phyloP scores from a whole-genome alignment of 768 basidiomycete genomes.

The Tricholoma flavovirens region DNA sequence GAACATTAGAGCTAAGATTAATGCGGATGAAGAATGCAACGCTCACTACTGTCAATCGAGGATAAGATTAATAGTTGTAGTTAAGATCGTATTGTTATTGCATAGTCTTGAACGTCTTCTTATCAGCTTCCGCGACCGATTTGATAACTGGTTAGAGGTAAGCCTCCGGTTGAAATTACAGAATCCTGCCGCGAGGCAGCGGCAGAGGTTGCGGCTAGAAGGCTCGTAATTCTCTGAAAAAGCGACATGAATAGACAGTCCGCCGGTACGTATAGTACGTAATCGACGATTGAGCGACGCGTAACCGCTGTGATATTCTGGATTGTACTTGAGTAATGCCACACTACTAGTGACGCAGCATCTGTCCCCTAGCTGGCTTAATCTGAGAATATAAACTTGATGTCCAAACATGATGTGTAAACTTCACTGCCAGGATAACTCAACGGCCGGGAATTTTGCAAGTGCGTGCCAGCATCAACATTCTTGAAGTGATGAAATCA shows the following conservation, averaged over 20 bases:
- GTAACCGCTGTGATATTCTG: not conserved
- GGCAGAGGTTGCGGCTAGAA: conserved; percentile 1
- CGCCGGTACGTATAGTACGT: too few species aligned
- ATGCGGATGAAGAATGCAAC: not conserved
- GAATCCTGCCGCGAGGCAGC: too few species aligned
- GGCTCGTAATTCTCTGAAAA: not conserved
- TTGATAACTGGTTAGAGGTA: conserved; percentile 13
- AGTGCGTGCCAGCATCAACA: too few species aligned
- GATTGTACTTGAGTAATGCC: not conserved
- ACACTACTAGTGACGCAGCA: not conserved
- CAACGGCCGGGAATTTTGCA: too few species aligned
- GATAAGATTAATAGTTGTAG: not conserved
- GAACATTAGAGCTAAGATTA: not conserved
- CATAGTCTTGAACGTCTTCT: not conserved
- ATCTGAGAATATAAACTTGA: too few species aligned
- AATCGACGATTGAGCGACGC: too few species aligned
- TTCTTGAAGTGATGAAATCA: too few species aligned
- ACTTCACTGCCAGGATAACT: too few species aligned
- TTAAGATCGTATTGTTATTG: not conserved
- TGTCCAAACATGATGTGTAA: not conserved
- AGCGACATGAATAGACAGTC: not conserved
- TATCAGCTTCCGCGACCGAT: conserved; percentile 15
- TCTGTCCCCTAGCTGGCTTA: not conserved
- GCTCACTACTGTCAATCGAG: not conserved
- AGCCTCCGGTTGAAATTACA: too few species aligned